phyloP scores from a whole-genome alignment of 2,329 filamentous ascomycete genomes.

The Neonectria sp. region DNA sequence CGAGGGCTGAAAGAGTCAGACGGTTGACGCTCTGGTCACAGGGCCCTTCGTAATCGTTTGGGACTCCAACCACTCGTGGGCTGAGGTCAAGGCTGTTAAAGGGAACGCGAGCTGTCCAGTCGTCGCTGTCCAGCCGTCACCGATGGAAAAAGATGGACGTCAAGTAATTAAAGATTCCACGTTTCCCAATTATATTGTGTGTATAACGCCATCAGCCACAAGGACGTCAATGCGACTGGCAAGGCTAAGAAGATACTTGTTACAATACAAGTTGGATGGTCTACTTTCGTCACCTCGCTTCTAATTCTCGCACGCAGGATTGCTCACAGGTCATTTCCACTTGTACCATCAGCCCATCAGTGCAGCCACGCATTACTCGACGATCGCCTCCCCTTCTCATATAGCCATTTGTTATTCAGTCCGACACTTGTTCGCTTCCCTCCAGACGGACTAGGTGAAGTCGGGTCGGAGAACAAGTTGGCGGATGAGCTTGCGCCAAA shows the following conservation, averaged over 20 bases:
- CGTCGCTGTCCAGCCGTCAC: not conserved
- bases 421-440: conserved; percentile 81
- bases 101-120: not conserved
- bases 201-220: conserved; percentile 35
- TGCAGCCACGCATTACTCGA: conserved; percentile 61
- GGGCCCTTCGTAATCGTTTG: too few species aligned
- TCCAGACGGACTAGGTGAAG: conserved; percentile 77
- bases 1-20: too few species aligned
- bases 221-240: conserved; percentile 33
- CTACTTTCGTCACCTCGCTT: conserved; percentile 24
- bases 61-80: not conserved
- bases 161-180: conserved; percentile 16
- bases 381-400: conserved; percentile 81
- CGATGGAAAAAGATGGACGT: conserved; percentile 1
- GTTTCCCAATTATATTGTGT: conserved; percentile 36
- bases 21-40: too few species aligned
- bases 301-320: conserved; percentile 23
- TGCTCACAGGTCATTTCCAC: conserved; percentile 11
- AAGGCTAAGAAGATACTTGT: conserved; percentile 9
- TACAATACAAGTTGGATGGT: conserved; percentile 17
- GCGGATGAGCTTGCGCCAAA: conserved; percentile 65
- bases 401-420: conserved; percentile 95
- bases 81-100: too few species aligned
- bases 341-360: conserved; percentile 36
- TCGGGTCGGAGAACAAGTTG: conserved; percentile 70